Evolutionary conservation across 225 moss, liverwort and hornwort species (phyloP), one percentile per base, ranked within the genome.

Genomic region (Takakia lepidozioides): DNA sequence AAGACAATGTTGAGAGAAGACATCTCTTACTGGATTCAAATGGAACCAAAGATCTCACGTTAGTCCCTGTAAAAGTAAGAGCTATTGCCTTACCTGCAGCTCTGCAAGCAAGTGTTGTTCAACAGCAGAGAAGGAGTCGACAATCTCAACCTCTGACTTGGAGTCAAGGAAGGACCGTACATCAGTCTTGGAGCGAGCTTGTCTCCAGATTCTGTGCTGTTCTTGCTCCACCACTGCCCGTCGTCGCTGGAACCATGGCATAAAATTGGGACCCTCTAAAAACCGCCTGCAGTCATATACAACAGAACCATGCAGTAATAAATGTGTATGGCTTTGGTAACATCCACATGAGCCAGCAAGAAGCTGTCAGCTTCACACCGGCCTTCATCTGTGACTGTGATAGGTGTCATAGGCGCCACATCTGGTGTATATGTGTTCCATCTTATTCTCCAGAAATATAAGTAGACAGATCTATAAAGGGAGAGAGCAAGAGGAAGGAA

Each of bases 201-300:
- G 90, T 55, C 84, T 79, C 95, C 95, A 95, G 26, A 87, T 90
- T 13, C 95, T 86, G 43, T 87, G 95, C 53, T 95, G 95, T 58
- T 95, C 95, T 59, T 90, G 87, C 73, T 95, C 95, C 61, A 86
- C 95, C 47, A 90, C 95, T 51, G 95, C 87, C 48, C 95, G 86
- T 54, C 95, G 81, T 48, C 90, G 81, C 62, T 90, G 95, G 69
- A 95, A 95, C 95, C 95, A 95, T 53, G 95, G 90, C 90, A 95
- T 90, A 44, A 95, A 95, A 62, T 95, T 95, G 27, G 90, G 80
- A 55, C 95, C 95, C 52, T 85, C 84, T 52, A 95, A 38, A 49
- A 95, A 90, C 30, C 87, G 86, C 73, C 95, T 95, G 81, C 58
- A 74, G n/a, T n/a, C n/a, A n/a, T n/a, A n/a, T n/a, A n/a, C n/a